A percentile compares a stretch with the other conserved stretches of the same genome.
These are phyloP conservation scores for Bruguiera parviflora DNA, from an alignment of 345 rosid species.

Conservation along the genomic window DNA sequence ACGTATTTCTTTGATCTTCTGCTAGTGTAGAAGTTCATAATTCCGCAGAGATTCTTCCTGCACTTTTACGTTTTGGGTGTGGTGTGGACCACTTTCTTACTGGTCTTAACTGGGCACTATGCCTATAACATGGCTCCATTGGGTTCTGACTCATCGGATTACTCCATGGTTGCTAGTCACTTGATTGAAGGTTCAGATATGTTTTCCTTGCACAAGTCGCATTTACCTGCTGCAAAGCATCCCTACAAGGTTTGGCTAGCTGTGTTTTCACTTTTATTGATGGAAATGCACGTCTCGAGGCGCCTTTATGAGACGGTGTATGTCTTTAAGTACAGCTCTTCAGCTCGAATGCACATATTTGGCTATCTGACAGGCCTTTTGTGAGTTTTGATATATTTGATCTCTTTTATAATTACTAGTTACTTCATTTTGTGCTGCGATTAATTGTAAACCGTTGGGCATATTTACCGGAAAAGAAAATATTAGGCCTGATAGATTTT, in stretches of 20 bases:
- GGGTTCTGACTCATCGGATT: slow-evolving; percentile 12
- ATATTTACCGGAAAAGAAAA: too few relatives aligned
- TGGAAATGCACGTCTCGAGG: slow-evolving; percentile 18
- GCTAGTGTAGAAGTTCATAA: slow-evolving; percentile 13
- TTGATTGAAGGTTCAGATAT: slow-evolving; percentile 14
- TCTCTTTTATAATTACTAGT: not conserved
- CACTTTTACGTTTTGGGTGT: slow-evolving; percentile 13
- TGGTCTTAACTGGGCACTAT: slow-evolving; percentile 12
- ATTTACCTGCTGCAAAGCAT: not conserved
- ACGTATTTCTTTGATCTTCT: not conserved
- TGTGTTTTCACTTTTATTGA: slow-evolving; percentile 18
- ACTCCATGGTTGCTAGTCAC: not conserved
- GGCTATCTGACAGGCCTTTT: slow-evolving; percentile 18
- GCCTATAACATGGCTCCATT: slow-evolving; percentile 4
- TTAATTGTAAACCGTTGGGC: not conserved
- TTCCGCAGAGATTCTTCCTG: slow-evolving; percentile 5
- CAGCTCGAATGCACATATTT: slow-evolving; percentile 22
- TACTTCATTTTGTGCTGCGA: not conserved
- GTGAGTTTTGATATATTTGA: slow-evolving; percentile 14
- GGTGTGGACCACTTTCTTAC: slow-evolving; percentile 15
- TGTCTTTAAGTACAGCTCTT: slow-evolving; percentile 22
- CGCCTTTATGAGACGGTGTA: slow-evolving; percentile 21
- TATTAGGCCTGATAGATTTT: too few relatives aligned
- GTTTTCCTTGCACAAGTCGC: not conserved
- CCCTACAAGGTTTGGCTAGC: slow-evolving; percentile 13